A percentile compares a stretch with the other conserved stretches of the same genome.
Conservation (phyloP, 805 yeast genomes). For the Debaryomyces castellii region DNA sequence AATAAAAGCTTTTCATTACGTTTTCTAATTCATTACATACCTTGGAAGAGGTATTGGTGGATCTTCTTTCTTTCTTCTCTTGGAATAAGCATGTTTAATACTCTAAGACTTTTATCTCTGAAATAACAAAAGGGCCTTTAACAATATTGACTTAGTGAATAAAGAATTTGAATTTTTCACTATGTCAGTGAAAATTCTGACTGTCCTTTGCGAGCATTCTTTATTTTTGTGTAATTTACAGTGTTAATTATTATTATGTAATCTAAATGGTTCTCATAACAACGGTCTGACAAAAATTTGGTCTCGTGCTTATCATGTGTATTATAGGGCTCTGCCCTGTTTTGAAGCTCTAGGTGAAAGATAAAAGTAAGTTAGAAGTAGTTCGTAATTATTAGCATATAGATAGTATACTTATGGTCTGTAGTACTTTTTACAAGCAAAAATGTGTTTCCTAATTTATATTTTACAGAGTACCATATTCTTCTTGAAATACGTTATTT, state of each 20-base stretch:
- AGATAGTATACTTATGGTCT: too few species aligned
- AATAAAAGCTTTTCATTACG: neutral
- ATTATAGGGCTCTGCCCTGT: neutral
- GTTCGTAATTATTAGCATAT: too few species aligned
- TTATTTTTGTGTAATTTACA: neutral
- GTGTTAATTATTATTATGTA: too few species aligned
- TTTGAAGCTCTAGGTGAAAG: too few species aligned
- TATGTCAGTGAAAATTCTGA: constrained; percentile 10
- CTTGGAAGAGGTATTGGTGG: constrained; percentile 98
- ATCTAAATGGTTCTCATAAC: too few species aligned
- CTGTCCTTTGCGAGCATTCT: neutral
- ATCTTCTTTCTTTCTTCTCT: constrained; percentile 99
- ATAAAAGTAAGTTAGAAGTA: too few species aligned
- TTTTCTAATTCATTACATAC: constrained; percentile 52
- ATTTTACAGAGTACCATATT: too few species aligned
- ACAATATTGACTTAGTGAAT: constrained; percentile 2
- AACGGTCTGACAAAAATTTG: too few species aligned
- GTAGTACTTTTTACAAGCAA: too few species aligned
- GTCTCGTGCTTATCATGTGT: neutral
- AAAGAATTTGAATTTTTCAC: constrained; percentile 6
- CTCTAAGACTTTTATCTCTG: constrained; percentile 5
- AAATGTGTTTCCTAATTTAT: too few species aligned
- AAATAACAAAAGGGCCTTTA: constrained; percentile 6
- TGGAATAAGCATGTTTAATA: constrained; percentile 88
- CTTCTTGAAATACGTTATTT: too few species aligned